Evolutionary conservation across 108 stramenopile genomes (phyloP), one percentile per base, ranked within the genome.

Genomic region (Epipyxis sp.): DNA sequence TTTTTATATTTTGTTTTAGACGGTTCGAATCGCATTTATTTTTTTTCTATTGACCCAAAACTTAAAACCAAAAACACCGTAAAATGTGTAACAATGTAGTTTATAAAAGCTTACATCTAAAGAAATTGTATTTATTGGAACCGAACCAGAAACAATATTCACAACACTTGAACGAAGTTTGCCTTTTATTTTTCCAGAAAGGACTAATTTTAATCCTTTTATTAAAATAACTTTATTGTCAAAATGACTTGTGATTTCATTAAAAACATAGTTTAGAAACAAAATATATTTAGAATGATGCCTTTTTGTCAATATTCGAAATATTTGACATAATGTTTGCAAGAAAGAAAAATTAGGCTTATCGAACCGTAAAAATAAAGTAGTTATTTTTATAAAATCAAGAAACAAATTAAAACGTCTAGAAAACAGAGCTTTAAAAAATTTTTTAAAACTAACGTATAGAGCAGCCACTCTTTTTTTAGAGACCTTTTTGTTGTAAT

Each of bases 151-250:
- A 32, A 32, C 61, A 32, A 65, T 65, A 32, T 65, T 65, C 30
- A 32, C 61, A 16, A 65, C 61, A 65, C 61, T 65, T 65, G 61
- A 65, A 65, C 61, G 61, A 65, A 32, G 61, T 65, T 65, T 65
- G 20, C 30, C 20, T 32, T 32, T 16, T 65, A 65, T 32, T 16
- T 32, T 16, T 65, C 61, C 61, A 65, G 30, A 32, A 65, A 65
- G 20, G 34, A 65, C 61, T 65, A 65, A 32, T 65, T 65, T 65
- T 65, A 65, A 65, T 32, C 61, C 61, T 65, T 32, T 65, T 32
- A 65, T 65, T n/a, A n/a, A n/a, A n/a, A n/a, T n/a, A n/a, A n/a
- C n/a, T 65, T 65, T 16, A 65, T 65, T 65, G 20, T 16, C 30
- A 65, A 32, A 65, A 32, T 65, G 20, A 32, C 61, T 65, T 32